phyloP scores from a whole-genome alignment of 2,329 filamentous ascomycete genomes.

The Trichoderma sp. region DNA sequence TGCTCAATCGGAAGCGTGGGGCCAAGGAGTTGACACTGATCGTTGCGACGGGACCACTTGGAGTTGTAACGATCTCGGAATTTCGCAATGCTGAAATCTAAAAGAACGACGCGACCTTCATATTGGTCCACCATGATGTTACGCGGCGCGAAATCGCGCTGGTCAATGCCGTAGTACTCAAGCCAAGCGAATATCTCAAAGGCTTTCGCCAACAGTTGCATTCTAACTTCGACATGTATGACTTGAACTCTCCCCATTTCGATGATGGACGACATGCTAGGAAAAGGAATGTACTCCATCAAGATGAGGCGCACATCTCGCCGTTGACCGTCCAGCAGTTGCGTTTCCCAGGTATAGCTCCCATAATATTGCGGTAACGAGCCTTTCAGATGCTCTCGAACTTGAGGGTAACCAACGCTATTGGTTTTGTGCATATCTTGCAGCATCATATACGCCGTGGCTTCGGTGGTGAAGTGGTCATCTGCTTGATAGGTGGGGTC shows the following conservation, averaged over 20 bases:
- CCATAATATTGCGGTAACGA: neutral
- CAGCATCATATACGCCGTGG: neutral
- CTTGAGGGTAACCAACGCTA: neutral
- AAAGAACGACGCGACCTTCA: neutral
- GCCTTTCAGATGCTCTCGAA: neutral
- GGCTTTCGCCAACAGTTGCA: neutral
- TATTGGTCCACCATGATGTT: neutral
- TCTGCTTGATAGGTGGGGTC: neutral
- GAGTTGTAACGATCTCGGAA: neutral
- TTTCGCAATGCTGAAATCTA: neutral
- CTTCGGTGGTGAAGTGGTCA: neutral
- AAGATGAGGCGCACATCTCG: neutral
- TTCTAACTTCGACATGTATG: neutral
- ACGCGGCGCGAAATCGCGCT: neutral
- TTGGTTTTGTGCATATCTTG: neutral
- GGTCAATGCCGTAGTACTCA: neutral
- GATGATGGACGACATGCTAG: neutral
- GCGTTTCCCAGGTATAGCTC: neutral
- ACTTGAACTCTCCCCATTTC: neutral
- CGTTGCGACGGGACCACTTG: no score
- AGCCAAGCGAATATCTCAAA: neutral
- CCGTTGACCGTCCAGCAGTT: neutral
- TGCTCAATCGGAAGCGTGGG: no score
- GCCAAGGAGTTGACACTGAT: no score
- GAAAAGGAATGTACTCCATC: neutral